Evolutionary conservation across 2,329 filamentous ascomycete species (phyloP), one percentile per base, ranked within the genome.

Genomic region (Tolypocladium capitatum): DNA sequence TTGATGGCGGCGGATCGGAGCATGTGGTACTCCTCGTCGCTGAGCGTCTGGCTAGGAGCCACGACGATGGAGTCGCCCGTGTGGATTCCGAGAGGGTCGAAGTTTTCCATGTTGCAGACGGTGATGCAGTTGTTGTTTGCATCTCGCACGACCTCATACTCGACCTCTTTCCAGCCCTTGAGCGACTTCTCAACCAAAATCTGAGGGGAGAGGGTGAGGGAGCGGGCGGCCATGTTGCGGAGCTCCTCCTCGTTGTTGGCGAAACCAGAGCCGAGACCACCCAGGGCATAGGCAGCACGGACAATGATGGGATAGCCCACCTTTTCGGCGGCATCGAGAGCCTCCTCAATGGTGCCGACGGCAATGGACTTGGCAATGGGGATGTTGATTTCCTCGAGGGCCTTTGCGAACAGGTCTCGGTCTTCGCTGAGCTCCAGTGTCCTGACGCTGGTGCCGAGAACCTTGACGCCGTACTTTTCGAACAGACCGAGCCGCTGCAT

Each of bases 11-110:
- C 90, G 38, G 89, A 88, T 60, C 92, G 88, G 58, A 98, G 86
- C 92, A 98, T 97, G 74, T 98, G 90, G 67, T 97, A 98, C 69
- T 98, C 92, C 73, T 97, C 92, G 59, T 98, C 92, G 61, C 86
- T 94, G 61, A 98, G 75, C 24, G 92, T 98, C 72, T 98, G 92
- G 70, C 86, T 92, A 45, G 92, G 92, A 36, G 92, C 92, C 51
- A 97, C 91, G 53, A 98, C 92, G 60, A 98, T 98, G 59, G 90
- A 96, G 74, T 98, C 92, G 71, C 92, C 92, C 43, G 92, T 98
- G 70, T 98, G 92, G 48, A 95, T 94, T 61, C 92, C 92, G 34
- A 98, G 80, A 55, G 92, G 92, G 63, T 97, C 92, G 60, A 97
- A 97, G 76, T 97, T 97, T 56, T 68, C 66, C 66, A 68, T 68